phyloP scores from a whole-genome alignment of 2,329 filamentous ascomycete genomes.

The Talaromyces islandicus region DNA sequence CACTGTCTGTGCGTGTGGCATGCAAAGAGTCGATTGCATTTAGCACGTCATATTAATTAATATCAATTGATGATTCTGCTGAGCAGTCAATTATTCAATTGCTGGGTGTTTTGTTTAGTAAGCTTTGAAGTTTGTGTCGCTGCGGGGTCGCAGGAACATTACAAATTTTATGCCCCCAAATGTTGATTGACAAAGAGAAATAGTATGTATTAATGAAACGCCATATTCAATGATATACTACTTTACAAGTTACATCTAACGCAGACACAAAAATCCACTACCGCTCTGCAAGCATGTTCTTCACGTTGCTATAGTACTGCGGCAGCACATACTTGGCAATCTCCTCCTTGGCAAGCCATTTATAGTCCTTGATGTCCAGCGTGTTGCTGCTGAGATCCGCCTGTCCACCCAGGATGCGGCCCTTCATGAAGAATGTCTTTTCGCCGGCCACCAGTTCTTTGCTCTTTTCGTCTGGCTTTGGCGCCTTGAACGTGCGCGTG shows the following conservation, averaged over 20 bases:
- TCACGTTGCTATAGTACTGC: conserved; percentile 68
- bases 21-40: background rate
- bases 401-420: conserved; percentile 94
- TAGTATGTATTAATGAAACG: background rate
- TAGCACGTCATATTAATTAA: background rate
- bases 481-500: conserved; percentile 51
- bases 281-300: conserved; percentile 77
- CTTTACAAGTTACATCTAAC: conserved; percentile 4
- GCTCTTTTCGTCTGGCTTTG: conserved; percentile 35
- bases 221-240: conserved; percentile 4
- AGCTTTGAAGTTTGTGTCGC: background rate
- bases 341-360: conserved; percentile 90
- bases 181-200: background rate
- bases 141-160: background rate
- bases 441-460: conserved; percentile 51
- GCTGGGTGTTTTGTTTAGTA: no score
- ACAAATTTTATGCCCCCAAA: no score
- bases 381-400: conserved; percentile 68
- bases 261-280: conserved; percentile 34
- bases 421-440: conserved; percentile 96
- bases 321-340: conserved; percentile 59
- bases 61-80: background rate
- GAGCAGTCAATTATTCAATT: no score
- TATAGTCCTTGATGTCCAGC: conserved; percentile 72
- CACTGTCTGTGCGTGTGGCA: background rate